Evolutionary conservation across 1,284 basidiomycete species (phyloP), one percentile per base, ranked within the genome.

Genomic region (Sphaerobolus stellatus): DNA sequence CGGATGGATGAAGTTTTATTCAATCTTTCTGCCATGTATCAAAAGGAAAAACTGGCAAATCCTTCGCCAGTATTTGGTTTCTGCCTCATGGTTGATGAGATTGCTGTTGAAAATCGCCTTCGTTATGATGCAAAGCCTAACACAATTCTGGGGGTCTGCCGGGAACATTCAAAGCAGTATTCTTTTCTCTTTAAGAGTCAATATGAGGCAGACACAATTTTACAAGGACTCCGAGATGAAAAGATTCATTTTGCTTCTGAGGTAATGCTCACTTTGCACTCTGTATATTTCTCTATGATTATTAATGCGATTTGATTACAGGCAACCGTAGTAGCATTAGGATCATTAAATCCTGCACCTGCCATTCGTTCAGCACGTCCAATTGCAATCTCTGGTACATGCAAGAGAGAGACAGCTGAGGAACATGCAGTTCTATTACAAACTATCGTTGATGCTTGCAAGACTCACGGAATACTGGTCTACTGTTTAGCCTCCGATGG

Each of bases 401-500:
- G 69, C 57, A 71, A 71, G 46, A 47, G 49, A 4, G 68, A 72
- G 54, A 51, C 49, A 29, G 67, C 64, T 2, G 7, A 30, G 1
- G 50, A 62, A 47, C 70, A 69, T 54, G 49, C 61, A 3, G 43
- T 58, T 25, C 4, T 72, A 1, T 56, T 72, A 9, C 7, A 62
- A 11, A 64, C 59, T 7, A 38, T 54, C 2, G 41, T 66, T 11
- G 31, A 59, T 16, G 64, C 61, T 14, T 46, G 64, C 11, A 59
- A 65, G 18, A 11, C 33, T 11, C 33, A 11, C 11, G 33, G 33
- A 36, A 9, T 14, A 20, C 41, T 11, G 9, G 22, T 44, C 11
- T 44, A 44, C 22, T 66, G 61, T 25, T 41, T 72, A 22, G 66
- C 67, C 1, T 69, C 69, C 1, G 70, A 72, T 58, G 70, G 68